These are phyloP conservation scores for Lachancea fermentati DNA, from an alignment of 805 yeast genomes.

Conservation along the genomic window DNA sequence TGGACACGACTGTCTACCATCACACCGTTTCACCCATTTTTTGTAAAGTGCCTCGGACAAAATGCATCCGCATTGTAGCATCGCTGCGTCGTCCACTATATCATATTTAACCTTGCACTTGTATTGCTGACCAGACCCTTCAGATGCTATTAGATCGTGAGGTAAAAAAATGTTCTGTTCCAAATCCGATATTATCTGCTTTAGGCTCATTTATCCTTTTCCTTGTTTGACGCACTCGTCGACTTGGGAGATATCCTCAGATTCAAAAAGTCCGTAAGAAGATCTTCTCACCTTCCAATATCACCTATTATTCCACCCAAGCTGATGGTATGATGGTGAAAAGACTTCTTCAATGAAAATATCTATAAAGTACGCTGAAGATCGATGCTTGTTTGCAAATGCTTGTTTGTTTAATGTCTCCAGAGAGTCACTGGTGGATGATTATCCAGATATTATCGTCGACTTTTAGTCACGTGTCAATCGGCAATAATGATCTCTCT, in stretches of 20 bases:
- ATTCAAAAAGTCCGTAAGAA: neutral
- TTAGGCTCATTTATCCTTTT: slow-evolving; percentile 3
- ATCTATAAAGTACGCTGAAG: neutral
- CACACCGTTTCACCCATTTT: slow-evolving; percentile 9
- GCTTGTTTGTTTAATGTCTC: neutral
- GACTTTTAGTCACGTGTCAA: too few species aligned
- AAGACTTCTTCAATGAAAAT: neutral
- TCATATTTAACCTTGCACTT: slow-evolving; percentile 21
- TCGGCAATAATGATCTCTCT: too few species aligned
- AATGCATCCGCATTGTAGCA: slow-evolving; percentile 29
- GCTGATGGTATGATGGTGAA: neutral
- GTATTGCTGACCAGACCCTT: slow-evolving; percentile 10
- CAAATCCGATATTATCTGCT: slow-evolving; percentile 14
- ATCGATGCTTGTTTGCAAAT: neutral
- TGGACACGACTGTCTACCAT: slow-evolving; percentile 31
- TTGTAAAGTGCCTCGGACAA: slow-evolving; percentile 18
- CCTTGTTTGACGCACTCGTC: neutral
- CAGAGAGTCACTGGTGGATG: neutral
- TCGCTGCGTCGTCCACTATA: slow-evolving; percentile 21
- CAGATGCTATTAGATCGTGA: slow-evolving; percentile 14
- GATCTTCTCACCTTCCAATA: neutral
- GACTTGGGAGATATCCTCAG: neutral
- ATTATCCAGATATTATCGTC: too few species aligned
- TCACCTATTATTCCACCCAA: neutral
- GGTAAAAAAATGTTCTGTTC: slow-evolving; percentile 27